Evolutionary conservation across 1,284 basidiomycete species (phyloP).

Genomic region (Cystobasidium slooffiae): DNA sequence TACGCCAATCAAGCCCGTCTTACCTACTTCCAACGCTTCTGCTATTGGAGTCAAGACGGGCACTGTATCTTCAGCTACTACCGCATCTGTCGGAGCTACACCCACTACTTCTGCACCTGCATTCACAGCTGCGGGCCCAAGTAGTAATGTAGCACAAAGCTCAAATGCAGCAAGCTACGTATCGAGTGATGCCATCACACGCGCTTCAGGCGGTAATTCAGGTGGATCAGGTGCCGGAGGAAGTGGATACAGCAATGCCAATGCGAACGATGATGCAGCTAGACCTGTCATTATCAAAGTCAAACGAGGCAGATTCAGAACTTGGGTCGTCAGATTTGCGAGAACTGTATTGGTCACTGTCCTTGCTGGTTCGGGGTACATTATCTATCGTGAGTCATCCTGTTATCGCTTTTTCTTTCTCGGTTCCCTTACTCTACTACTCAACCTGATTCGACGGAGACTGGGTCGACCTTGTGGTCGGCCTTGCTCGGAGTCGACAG

Average conservation of each 20-base stretch:
- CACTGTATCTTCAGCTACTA: conserved; percentile 7
- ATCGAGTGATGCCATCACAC: no score
- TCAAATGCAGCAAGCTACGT: background rate
- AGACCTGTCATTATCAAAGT: conserved; percentile 39
- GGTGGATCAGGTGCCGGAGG: background rate
- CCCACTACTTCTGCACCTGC: conserved; percentile 4
- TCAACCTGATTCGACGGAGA: no score
- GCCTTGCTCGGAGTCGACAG: no score
- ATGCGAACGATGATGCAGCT: background rate
- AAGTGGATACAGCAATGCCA: background rate
- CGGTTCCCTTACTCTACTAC: no score
- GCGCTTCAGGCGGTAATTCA: no score
- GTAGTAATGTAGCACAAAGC: background rate
- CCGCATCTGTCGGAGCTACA: background rate
- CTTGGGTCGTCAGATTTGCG: conserved; percentile 48
- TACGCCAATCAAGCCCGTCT: no score
- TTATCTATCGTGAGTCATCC: conserved; percentile 50
- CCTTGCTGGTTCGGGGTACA: conserved; percentile 47
- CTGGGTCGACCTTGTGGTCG: no score
- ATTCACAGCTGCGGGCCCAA: background rate
- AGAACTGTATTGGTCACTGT: conserved; percentile 50
- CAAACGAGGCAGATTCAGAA: conserved; percentile 33
- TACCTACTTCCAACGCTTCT: no score
- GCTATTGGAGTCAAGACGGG: no score
- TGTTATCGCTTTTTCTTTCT: background rate